Conservation (phyloP, 352 stramenopile genomes). For the Blastocystis sp. region DNA sequence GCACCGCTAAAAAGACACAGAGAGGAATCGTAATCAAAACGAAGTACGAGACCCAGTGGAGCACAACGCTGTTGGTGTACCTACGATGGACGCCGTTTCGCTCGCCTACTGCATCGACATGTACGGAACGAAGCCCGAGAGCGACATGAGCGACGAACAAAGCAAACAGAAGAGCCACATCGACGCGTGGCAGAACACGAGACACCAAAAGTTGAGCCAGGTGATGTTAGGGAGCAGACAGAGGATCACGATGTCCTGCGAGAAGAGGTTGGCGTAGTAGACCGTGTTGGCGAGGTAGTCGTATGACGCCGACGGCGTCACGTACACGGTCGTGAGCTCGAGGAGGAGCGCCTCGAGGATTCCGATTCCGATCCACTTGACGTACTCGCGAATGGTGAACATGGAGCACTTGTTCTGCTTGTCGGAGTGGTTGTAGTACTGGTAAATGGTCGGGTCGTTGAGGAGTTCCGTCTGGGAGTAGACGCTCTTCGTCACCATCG, state of each 20-base stretch:
- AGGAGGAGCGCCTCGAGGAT: conserved; percentile 9
- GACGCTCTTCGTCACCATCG: conserved; percentile 33
- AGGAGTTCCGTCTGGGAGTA: neutral
- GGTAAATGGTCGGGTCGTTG: conserved; percentile 8
- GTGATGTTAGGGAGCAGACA: conserved; percentile 6
- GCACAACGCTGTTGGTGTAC: neutral
- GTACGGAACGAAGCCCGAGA: conserved; percentile 13
- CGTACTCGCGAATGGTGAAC: conserved; percentile 5
- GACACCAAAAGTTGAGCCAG: conserved; percentile 13
- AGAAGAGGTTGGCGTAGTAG: conserved; percentile 12
- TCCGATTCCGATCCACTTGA: neutral
- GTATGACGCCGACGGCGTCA: neutral
- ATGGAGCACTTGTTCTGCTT: neutral
- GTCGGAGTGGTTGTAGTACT: conserved; percentile 26
- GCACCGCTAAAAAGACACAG: neutral
- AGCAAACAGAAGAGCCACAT: conserved; percentile 32
- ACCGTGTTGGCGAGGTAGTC: conserved; percentile 27
- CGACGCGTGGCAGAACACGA: conserved; percentile 5
- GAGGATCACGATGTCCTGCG: conserved; percentile 12
- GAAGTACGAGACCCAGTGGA: conserved; percentile 1
- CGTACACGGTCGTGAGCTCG: neutral
- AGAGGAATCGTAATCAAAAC: neutral
- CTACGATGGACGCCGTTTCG: neutral
- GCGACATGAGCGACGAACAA: neutral
- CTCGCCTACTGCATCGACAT: conserved; percentile 46